Base-by-base conservation (phyloP, 2,329 filamentous ascomycete genomes). In the Nothopassalora personata region DNA sequence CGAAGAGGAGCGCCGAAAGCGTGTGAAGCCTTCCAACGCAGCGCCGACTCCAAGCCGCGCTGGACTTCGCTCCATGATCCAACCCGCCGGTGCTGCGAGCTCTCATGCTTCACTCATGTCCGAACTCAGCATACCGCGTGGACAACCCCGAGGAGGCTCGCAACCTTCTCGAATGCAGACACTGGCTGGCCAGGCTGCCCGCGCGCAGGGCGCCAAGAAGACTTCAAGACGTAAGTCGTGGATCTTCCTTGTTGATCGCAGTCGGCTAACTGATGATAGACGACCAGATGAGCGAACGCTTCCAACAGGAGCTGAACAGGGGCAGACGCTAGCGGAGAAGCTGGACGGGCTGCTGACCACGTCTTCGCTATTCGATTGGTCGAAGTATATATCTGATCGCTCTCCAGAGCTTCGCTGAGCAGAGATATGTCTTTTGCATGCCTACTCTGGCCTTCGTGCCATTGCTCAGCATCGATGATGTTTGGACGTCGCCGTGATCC, bases 301-400 rank as follows among this genome's bases (percentile, higher is more conserved):
- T 71, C 54, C 46, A 58, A 9, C 66, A 65, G 23, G 69, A 71
- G 63, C 64, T 70, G 50, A 31, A 23, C 33, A 48, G 18, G 50
- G 47, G 30, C 49, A 34, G 48, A 4, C 53, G 48, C 34, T 60
- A 51, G 56, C 10, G 6, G 30, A 51, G 11, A 34, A 51, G 5
- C 27, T 51, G 7, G 28, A 51, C 15, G 49, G 30, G 5, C n/a
- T 19, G n/a, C n/a, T 51, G n/a, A 30, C 30, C 4, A 51, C 49
- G 11, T 11, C 28, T 10, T 30, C 11, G 27, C n/a, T 27, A 19
- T 34, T 31, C 28, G 49, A 51, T 34, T 51, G 49, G 11, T 3
- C 49, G 15, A 5, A 51, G 49, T 51, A 34, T 34, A 51, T 51
- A n/a, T 31, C 49, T 30, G 28, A 45, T 13, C 7, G 11, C n/a